Conservation (phyloP, 1,139 yeast species). For the Taiozyma sp. region DNA sequence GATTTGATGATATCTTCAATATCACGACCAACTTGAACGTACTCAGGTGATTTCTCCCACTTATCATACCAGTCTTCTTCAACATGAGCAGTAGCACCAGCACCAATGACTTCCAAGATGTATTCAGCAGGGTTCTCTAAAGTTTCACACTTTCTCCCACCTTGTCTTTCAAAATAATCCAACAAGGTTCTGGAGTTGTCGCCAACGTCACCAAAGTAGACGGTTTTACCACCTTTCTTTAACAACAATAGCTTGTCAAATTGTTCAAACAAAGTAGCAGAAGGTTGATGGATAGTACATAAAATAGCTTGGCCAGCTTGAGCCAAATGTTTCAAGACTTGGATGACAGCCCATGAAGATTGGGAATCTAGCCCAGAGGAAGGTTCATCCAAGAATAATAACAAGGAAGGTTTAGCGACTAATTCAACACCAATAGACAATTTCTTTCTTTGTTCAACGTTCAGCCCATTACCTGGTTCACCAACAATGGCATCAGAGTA, state of each 20-base stretch:
- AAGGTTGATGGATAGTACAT: slow-evolving; percentile 58
- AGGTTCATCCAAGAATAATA: slow-evolving; percentile 83
- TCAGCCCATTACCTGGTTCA: slow-evolving; percentile 72
- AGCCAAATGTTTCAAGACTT: slow-evolving; percentile 70
- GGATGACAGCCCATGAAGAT: slow-evolving; percentile 85
- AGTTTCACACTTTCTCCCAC: slow-evolving; percentile 60
- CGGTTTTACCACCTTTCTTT: slow-evolving; percentile 76
- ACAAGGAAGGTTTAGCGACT: slow-evolving; percentile 79
- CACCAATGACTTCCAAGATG: slow-evolving; percentile 79
- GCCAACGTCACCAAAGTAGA: slow-evolving; percentile 78
- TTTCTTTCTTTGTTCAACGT: slow-evolving; percentile 84
- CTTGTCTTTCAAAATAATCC: slow-evolving; percentile 62
- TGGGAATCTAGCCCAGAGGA: slow-evolving; percentile 91
- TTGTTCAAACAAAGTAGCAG: slow-evolving; percentile 57
- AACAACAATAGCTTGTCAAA: slow-evolving; percentile 72
- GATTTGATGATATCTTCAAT: slow-evolving; percentile 41
- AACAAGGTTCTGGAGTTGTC: slow-evolving; percentile 53
- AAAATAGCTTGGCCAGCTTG: slow-evolving; percentile 76
- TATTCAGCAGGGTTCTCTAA: slow-evolving; percentile 79
- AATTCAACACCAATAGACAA: slow-evolving; percentile 82
- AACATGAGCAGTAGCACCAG: slow-evolving; percentile 77
- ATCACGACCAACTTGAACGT: slow-evolving; percentile 36
- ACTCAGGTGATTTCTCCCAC: slow-evolving; percentile 58
- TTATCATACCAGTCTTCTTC: slow-evolving; percentile 59
- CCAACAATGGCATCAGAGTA: slow-evolving; percentile 85